Evolutionary conservation across 2,329 filamentous ascomycete species (phyloP).

Genomic region (Botryotinia narcissicola): DNA sequence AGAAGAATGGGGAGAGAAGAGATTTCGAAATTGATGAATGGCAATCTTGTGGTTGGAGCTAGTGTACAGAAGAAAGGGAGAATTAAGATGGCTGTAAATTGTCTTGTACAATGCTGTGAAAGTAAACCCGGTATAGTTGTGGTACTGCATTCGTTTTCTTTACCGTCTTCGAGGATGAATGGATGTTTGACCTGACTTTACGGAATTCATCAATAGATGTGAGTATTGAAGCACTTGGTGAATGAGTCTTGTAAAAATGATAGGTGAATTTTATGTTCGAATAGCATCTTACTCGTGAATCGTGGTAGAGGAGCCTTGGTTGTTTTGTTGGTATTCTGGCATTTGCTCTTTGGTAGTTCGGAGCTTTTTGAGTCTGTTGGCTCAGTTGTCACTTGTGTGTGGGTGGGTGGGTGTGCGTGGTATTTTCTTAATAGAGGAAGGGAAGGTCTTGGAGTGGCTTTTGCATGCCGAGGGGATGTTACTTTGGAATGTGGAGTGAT

Average conservation of each 20-base stretch:
- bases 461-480: background rate
- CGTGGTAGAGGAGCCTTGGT: rapidly evolving
- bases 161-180: background rate
- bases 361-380: background rate
- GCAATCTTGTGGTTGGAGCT: background rate
- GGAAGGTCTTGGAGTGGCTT: background rate
- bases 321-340: background rate
- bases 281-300: background rate
- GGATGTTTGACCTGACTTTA: background rate
- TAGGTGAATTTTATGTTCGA: rapidly evolving
- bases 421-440: background rate
- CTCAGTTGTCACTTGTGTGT: background rate
- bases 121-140: background rate
- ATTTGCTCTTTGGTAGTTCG: no score
- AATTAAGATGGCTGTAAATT: background rate
- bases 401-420: background rate
- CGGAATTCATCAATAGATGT: background rate
- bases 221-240: background rate
- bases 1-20: background rate
- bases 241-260: background rate
- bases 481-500: no score
- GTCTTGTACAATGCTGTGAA: background rate
- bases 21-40: background rate
- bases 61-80: background rate
- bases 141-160: background rate